A percentile compares a stretch with the other conserved stretches of the same genome.
phyloP scores from a whole-genome alignment of 495 filamentous ascomycete species.

The Aspergillus heteromorphus region DNA sequence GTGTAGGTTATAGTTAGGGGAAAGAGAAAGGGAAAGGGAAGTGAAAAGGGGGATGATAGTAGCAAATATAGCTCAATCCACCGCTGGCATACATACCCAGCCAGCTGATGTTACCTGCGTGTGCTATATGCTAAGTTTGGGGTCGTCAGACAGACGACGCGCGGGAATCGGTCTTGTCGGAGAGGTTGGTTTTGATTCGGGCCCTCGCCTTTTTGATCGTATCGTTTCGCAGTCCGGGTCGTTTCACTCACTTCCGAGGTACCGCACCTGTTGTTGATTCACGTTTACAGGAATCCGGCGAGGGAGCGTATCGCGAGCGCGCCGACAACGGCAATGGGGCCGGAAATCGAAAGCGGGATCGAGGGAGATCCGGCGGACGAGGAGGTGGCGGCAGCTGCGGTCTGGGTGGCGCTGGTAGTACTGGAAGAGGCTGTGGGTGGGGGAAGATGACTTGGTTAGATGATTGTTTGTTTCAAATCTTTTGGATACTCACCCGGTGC shows the following conservation, averaged over 20 bases:
- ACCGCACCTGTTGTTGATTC: background rate
- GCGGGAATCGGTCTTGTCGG: background rate
- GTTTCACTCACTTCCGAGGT: no score
- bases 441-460: background rate
- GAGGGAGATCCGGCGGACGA: slow-evolving; percentile 11
- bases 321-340: slow-evolving; percentile 11
- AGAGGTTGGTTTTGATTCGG: background rate
- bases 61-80: background rate
- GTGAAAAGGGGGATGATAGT: no score
- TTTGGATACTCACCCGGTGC: no score
- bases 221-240: no score
- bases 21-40: background rate
- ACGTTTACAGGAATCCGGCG: slow-evolving; percentile 13
- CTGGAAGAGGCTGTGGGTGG: background rate
- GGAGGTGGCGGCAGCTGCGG: slow-evolving; percentile 4
- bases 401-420: background rate
- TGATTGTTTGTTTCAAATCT: background rate
- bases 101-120: background rate
- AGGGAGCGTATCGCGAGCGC: slow-evolving; percentile 14
- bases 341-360: slow-evolving; percentile 18
- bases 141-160: no score
- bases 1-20: no score
- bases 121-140: background rate
- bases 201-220: background rate
- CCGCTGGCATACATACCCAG: background rate